Evolutionary conservation across 768 basidiomycete genomes (phyloP).

Genomic region (Amanita subjunquillea): DNA sequence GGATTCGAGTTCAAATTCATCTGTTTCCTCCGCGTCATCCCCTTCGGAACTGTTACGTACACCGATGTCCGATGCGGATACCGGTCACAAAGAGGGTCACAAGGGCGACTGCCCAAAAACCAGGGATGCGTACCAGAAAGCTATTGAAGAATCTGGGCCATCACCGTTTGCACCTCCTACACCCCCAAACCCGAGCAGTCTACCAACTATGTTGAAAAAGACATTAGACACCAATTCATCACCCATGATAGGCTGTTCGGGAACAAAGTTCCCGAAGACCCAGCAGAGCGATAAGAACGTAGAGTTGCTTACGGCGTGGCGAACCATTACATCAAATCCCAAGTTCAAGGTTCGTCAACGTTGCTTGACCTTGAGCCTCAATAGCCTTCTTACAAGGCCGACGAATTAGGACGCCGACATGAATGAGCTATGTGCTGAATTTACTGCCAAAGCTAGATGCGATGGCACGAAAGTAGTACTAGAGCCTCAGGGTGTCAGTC

Average conservation of each 20-base stretch:
- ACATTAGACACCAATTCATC: conserved; percentile 32
- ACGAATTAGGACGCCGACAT: conserved; percentile 58
- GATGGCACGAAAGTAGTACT: conserved; percentile 79
- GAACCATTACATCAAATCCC: conserved; percentile 63
- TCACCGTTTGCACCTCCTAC: conserved; percentile 44
- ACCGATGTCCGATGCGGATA: not conserved
- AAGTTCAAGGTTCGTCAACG: conserved; percentile 54
- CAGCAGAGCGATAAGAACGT: conserved; percentile 63
- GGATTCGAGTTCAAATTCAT: conserved; percentile 16
- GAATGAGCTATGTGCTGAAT: conserved; percentile 69
- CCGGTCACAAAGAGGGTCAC: conserved; percentile 1
- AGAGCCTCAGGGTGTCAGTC: conserved; percentile 41
- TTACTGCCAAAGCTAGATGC: conserved; percentile 73
- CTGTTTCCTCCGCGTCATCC: conserved; percentile 31
- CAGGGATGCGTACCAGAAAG: conserved; percentile 35
- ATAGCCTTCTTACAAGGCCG: conserved; percentile 3
- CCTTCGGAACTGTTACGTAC: conserved; percentile 11
- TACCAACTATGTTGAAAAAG: conserved; percentile 20
- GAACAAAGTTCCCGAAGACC: conserved; percentile 60
- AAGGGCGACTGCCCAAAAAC: conserved; percentile 40
- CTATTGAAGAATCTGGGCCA: conserved; percentile 42
- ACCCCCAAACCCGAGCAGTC: conserved; percentile 15
- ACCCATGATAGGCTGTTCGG: conserved; percentile 54
- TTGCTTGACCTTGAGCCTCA: conserved; percentile 6
- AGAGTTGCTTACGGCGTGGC: conserved; percentile 73